phyloP scores from a whole-genome alignment of 2,329 filamentous ascomycete genomes.

The Elsinoe australis region DNA sequence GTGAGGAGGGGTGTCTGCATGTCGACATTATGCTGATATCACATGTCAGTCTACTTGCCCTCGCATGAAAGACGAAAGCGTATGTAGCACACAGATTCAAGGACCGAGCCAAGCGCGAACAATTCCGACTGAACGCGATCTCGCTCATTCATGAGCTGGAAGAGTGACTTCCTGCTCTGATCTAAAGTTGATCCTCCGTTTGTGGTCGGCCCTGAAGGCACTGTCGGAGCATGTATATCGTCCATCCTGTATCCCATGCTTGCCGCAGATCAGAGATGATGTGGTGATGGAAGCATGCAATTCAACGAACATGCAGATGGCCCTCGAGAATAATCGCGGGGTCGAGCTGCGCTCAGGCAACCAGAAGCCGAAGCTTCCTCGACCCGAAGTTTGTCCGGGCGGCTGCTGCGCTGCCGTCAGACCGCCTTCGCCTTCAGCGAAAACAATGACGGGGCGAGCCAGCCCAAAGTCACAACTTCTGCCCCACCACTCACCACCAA shows the following conservation, averaged over 20 bases:
- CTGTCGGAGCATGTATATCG: conserved; percentile 60
- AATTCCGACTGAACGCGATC: conserved; percentile 79
- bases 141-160: conserved; percentile 77
- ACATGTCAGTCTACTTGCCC: no score
- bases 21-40: conserved; percentile 84
- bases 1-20: conserved; percentile 88
- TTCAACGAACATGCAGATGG: background rate
- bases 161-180: conserved; percentile 57
- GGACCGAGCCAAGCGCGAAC: conserved; percentile 70
- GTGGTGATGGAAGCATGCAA: no score
- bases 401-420: conserved; percentile 4
- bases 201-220: conserved; percentile 65
- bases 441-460: conserved; percentile 18
- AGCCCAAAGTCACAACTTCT: conserved; percentile 1
- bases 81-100: conserved; percentile 65
- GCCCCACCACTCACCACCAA: conserved; percentile 12
- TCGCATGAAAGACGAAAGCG: no score
- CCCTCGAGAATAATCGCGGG: background rate
- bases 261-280: no score
- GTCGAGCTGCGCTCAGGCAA: background rate
- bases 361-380: background rate
- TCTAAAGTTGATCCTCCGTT: conserved; percentile 40
- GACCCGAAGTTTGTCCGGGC: conserved; percentile 5
- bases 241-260: conserved; percentile 55
- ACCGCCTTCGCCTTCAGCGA: conserved; percentile 13